Conservation (phyloP, 1,284 basidiomycete species). For the Melanopsichium pennsylvanicum region DNA sequence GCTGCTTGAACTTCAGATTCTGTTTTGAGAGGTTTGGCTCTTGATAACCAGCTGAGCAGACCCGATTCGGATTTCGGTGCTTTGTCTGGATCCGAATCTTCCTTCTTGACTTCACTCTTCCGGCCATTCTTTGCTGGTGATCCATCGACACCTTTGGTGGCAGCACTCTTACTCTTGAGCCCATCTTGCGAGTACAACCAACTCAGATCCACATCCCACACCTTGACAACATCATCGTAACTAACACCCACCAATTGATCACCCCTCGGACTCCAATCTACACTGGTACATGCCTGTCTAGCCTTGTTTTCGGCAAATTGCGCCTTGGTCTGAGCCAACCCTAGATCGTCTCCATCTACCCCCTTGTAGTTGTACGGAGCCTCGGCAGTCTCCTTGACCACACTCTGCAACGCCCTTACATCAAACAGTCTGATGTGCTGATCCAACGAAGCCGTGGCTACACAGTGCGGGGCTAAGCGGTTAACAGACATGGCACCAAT, state of each 20-base stretch:
- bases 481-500: slow-evolving; percentile 64
- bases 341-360: slow-evolving; percentile 47
- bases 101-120: slow-evolving; percentile 23
- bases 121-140: not conserved
- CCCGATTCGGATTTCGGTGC: not conserved
- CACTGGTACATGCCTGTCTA: slow-evolving; percentile 58
- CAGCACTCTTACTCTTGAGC: slow-evolving; percentile 17
- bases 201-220: slow-evolving; percentile 28
- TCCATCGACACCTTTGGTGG: slow-evolving; percentile 7
- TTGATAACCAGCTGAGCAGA: slow-evolving; percentile 21
- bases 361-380: slow-evolving; percentile 47
- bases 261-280: slow-evolving; percentile 58
- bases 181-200: slow-evolving; percentile 33
- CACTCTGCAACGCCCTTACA: slow-evolving; percentile 46
- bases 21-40: slow-evolving; percentile 26
- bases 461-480: slow-evolving; percentile 41
- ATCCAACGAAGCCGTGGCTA: slow-evolving; percentile 61
- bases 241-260: slow-evolving; percentile 55
- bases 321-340: slow-evolving; percentile 34
- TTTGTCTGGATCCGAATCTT: slow-evolving; percentile 7
- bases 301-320: slow-evolving; percentile 44
- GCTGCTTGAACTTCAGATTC: slow-evolving; percentile 21
- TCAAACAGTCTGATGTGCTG: slow-evolving; percentile 62
- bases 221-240: slow-evolving; percentile 62
- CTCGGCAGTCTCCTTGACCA: slow-evolving; percentile 30